phyloP scores from a whole-genome alignment of 176 grass and related monocot species.

The Oryza officinalis region DNA sequence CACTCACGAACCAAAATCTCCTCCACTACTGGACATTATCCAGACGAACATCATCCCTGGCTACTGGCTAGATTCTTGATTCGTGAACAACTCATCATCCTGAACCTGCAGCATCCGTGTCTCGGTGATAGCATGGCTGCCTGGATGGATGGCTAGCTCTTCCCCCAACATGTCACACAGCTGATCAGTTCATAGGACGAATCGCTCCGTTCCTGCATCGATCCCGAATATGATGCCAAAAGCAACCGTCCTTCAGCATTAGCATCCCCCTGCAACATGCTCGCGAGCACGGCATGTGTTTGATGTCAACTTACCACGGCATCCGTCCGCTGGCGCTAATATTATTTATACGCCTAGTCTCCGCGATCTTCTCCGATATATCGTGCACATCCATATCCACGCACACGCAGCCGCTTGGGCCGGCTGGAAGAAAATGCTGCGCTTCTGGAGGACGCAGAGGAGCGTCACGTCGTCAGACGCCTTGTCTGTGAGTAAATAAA shows the following conservation, averaged over 20 bases:
- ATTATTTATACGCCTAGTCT: slow-evolving; percentile 37
- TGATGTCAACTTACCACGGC: neutral
- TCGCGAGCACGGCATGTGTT: neutral
- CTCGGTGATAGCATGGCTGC: neutral
- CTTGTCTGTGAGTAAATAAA: slow-evolving; percentile 68
- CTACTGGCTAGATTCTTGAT: neutral
- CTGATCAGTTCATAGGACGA: neutral
- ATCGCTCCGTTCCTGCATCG: neutral
- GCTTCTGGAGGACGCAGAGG: slow-evolving; percentile 49
- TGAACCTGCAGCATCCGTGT: neutral
- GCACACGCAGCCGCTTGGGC: neutral
- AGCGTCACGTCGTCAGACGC: slow-evolving; percentile 43
- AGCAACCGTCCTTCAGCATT: neutral
- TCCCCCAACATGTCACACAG: slow-evolving; percentile 8
- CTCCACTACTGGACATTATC: neutral
- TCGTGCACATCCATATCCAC: neutral
- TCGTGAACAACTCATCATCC: neutral
- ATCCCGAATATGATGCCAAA: neutral
- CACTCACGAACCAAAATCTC: too few relatives aligned
- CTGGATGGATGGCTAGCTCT: neutral
- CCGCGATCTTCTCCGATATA: neutral
- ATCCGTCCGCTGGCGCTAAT: neutral
- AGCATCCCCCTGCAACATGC: neutral
- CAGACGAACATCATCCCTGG: neutral
- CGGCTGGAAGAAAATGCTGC: slow-evolving; percentile 36